Percentiles rank a stretch among this genome's conserved stretches.
These are phyloP conservation scores for Rosa persica DNA, from an alignment of 306 rosid genomes.

Conservation along the genomic window DNA sequence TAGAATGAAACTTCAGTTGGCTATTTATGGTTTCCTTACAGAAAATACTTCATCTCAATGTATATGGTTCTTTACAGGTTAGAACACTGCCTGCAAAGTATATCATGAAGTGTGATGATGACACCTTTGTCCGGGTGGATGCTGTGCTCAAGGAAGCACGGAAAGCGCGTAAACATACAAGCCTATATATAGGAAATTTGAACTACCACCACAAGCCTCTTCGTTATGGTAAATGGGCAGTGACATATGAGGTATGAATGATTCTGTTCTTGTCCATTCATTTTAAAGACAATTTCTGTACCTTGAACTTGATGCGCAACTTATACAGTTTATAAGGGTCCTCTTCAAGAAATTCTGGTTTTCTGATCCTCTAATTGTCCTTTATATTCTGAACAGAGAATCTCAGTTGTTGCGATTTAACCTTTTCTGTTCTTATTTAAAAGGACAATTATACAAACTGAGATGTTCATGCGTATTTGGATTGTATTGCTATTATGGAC, in stretches of 20 bases:
- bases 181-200: constrained; percentile 86
- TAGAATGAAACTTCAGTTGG: constrained; percentile 18
- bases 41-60: constrained; percentile 9
- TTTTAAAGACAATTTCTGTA: neutral
- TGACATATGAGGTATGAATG: constrained; percentile 76
- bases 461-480: neutral
- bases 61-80: constrained; percentile 46
- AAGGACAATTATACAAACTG: neutral
- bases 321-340: neutral
- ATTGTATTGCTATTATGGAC: neutral
- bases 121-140: constrained; percentile 91
- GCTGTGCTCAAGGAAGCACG: constrained; percentile 61
- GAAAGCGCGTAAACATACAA: constrained; percentile 43
- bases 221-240: constrained; percentile 98
- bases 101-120: constrained; percentile 96
- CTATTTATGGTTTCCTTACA: constrained; percentile 20
- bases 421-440: neutral
- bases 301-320: neutral
- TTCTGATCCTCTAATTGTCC: neutral
- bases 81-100: constrained; percentile 60
- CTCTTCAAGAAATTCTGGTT: neutral
- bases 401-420: neutral
- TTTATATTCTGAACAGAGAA: neutral
- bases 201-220: constrained; percentile 86
- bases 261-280: constrained; percentile 14